Percentiles rank a stretch among this genome's conserved stretches.
Evolutionary conservation across 1,284 basidiomycete species (phyloP).

Genomic region (Malassezia brasiliensis): DNA sequence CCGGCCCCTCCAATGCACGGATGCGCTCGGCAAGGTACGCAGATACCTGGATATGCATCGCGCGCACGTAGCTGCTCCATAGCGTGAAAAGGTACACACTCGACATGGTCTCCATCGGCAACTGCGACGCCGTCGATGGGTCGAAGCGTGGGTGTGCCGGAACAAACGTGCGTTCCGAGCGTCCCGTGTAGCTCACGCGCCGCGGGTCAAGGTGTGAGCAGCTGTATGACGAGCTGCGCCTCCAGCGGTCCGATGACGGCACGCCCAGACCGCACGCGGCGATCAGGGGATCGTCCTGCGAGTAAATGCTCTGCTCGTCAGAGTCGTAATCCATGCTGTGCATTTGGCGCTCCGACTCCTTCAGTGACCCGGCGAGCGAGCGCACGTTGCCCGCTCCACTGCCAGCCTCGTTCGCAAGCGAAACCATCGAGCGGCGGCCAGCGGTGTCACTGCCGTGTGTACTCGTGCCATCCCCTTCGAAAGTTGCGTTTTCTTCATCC

Average conservation of each 20-base stretch:
- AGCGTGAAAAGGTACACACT: conserved; percentile 18
- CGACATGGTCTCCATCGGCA: conserved; percentile 13
- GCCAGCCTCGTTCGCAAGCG: not conserved
- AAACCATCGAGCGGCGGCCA: not conserved
- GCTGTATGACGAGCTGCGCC: not conserved
- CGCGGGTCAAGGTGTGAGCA: not conserved
- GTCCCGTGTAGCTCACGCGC: not conserved
- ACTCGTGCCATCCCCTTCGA: not conserved
- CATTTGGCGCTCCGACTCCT: not conserved
- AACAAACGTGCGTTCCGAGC: conserved; percentile 1
- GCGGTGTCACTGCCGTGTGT: not conserved
- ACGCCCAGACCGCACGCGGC: conserved; percentile 7
- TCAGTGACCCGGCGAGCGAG: not conserved
- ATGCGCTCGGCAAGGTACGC: conserved; percentile 11
- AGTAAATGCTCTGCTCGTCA: not conserved
- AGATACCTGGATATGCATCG: conserved; percentile 10
- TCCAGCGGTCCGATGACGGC: not conserved
- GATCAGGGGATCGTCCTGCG: conserved; percentile 8
- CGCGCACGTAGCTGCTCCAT: conserved; percentile 18
- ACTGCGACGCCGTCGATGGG: not conserved
- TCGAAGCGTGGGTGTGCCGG: conserved; percentile 18
- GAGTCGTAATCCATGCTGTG: not conserved
- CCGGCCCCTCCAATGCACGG: not conserved
- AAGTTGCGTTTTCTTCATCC: not conserved
- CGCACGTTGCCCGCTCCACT: not conserved